Base-by-base conservation (phyloP, 1,284 basidiomycete species). In the Ustilago curta region DNA sequence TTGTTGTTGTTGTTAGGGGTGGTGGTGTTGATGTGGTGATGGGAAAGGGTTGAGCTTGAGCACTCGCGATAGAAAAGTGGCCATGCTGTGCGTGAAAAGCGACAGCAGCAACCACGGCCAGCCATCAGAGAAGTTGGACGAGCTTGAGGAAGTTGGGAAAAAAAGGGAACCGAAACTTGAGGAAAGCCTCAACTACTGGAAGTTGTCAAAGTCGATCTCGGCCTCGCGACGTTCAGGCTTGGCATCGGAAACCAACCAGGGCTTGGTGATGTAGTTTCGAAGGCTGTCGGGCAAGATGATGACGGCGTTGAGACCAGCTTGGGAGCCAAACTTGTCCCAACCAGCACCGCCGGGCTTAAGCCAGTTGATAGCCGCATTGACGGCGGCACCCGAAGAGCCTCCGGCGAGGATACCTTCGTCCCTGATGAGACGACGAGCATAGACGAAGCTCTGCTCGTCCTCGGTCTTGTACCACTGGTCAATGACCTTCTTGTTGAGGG, bases 221-320 rank as follows among this genome's bases (percentile, higher is more conserved):
- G 63, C 62, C 57, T 75, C 49, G 25, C 64, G 69, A 51, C 54
- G 54, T 59, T 76, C 74, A 21, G 58, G 61, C 58, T 70, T 67
- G 59, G 65, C 70, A 40, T 72, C 77, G 39, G 76, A 77, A 21
- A 81, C 52, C 43, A 86, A 77, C 85, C 85, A 86, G 14, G 80
- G 78, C 84, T 96, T 97, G 86, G 92, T 93, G 90, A 98, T 96
- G 86, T 98, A 98, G 85, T 98, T 98, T 68, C 95, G 89, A 62
- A 97, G 91, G 3, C 93, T 93, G 83, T 99, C 96, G 27, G 96
- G 90, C 44, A 97, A 86, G 42, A 99, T 82, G 4, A 98, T 88
- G 0, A 99, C 92, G 6, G 97, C 94, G 82, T 98, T 99, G 83
- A 89, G 88, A 8, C 91, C 91, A 56, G 89, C 87, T 16, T 91